Evolutionary conservation across 2,329 filamentous ascomycete species (phyloP), one percentile per base, ranked within the genome.

Genomic region (Ramularia endophylla): DNA sequence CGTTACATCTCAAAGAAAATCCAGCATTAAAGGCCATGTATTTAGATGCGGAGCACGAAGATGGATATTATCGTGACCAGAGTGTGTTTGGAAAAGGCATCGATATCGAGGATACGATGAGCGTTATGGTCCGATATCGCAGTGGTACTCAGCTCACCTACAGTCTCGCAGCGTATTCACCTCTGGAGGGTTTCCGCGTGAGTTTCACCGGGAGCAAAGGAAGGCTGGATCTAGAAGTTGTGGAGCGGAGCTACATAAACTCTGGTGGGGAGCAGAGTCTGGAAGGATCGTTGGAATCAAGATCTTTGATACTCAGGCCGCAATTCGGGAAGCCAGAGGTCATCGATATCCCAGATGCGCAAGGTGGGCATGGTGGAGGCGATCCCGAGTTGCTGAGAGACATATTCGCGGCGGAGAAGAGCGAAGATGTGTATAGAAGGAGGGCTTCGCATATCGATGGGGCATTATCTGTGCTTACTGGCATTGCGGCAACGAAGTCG

Each of bases 81-180:
- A 78, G 71, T 49, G 76, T 80, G 1, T 81, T 81, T 40, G 68
- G 74, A 0, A 78, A 81, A 44, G 78, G 78, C 1, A 79, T 81
- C 41, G 79, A 68, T 49, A 81, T 81, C 43, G 77, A 81, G 56
- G 78, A 81, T 51, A 81, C 77, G 0, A 78, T 81, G 76, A 76
- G 69, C 28, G 60, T 81, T 17, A 64, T 81, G 33, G 73, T 81
- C 16, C 65, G 70, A 37, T 81, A 81, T 53, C 63, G 66, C 13
- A 76, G 68, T 38, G 73, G 75, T 2, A 75, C 75, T 0, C 70
- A 76, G 18, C 60, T 81, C 56, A 79, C 77, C 1, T 81, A 81
- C 52, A 77, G 68, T 16, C 61, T 77, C 8, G 75, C 72, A 1
- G 77, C 78, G 0, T 81, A 81, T 43, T 75, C 77, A 3, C 78